Conservation (phyloP, 805 yeast genomes). For the Hyphopichia homilentoma region DNA sequence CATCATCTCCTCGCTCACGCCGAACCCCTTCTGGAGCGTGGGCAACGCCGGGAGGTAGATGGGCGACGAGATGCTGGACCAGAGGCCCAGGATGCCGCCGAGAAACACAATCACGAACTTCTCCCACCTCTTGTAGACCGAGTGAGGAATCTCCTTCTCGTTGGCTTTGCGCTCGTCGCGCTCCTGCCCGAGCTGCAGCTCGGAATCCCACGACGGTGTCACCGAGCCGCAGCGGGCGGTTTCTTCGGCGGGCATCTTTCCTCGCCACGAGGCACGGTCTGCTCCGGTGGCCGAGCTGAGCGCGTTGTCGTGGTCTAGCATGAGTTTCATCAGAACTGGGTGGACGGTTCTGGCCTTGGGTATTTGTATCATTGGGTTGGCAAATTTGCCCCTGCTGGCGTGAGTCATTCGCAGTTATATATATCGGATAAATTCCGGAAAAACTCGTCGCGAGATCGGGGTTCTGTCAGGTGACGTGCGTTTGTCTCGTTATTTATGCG, state of each 20-base stretch:
- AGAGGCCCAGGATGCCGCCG: slow-evolving; percentile 47
- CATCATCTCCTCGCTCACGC: slow-evolving; percentile 50
- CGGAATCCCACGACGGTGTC: slow-evolving; percentile 1
- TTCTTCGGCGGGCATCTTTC: too few species aligned
- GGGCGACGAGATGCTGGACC: slow-evolving; percentile 68
- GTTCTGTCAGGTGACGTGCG: too few species aligned
- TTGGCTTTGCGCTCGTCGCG: neutral
- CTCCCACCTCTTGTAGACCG: slow-evolving; percentile 22
- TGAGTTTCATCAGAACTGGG: neutral
- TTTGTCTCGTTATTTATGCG: too few species aligned
- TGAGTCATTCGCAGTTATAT: too few species aligned
- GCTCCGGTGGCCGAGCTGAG: neutral
- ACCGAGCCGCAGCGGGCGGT: too few species aligned
- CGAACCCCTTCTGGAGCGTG: slow-evolving; percentile 48
- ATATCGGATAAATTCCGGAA: too few species aligned
- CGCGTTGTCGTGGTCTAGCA: neutral
- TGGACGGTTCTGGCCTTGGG: slow-evolving; percentile 1
- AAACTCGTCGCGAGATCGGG: too few species aligned
- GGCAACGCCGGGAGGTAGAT: slow-evolving; percentile 76
- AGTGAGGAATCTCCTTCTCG: slow-evolving; percentile 1
- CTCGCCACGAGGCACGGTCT: too few species aligned
- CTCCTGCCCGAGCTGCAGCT: neutral
- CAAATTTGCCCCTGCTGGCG: too few species aligned
- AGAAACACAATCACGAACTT: slow-evolving; percentile 32
- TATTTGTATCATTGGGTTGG: neutral